Evolutionary conservation across 192 early-diverging fungal species (phyloP).

Genomic region (Backusella tuberculispora): DNA sequence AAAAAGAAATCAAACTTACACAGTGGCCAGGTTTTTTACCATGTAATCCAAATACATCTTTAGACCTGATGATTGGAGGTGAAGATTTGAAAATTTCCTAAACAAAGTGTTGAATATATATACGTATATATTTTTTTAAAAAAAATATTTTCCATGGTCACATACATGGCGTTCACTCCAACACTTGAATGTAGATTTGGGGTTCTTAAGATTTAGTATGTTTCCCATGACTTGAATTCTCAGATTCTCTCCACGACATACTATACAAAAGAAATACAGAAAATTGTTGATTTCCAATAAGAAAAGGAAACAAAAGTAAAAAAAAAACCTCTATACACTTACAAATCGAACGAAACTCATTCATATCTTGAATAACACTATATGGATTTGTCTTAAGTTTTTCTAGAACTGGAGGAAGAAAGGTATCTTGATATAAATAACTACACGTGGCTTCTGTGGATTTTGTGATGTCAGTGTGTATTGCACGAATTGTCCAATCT

Average conservation of each 20-base stretch:
- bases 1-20: background rate
- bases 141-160: background rate
- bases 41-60: slow-evolving; percentile 8
- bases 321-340: slow-evolving; percentile 22
- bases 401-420: slow-evolving; percentile 48
- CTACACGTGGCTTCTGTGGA: slow-evolving; percentile 49
- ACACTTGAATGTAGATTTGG: slow-evolving; percentile 42
- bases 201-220: slow-evolving; percentile 49
- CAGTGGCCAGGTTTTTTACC: slow-evolving; percentile 10
- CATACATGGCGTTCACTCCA: slow-evolving; percentile 22
- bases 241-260: slow-evolving; percentile 29
- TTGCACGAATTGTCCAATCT: slow-evolving; percentile 37
- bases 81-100: slow-evolving; percentile 1
- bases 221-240: slow-evolving; percentile 58
- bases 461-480: slow-evolving; percentile 44
- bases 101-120: background rate
- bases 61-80: slow-evolving; percentile 17
- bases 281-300: background rate
- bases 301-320: background rate
- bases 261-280: slow-evolving; percentile 8
- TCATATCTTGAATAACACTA: slow-evolving; percentile 45
- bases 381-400: slow-evolving; percentile 45
- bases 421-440: slow-evolving; percentile 49
- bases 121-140: background rate
- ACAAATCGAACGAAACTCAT: slow-evolving; percentile 50